A percentile compares a stretch with the other conserved stretches of the same genome.
Conservation (phyloP, 805 yeast genomes). For the Lachancea waltii region DNA sequence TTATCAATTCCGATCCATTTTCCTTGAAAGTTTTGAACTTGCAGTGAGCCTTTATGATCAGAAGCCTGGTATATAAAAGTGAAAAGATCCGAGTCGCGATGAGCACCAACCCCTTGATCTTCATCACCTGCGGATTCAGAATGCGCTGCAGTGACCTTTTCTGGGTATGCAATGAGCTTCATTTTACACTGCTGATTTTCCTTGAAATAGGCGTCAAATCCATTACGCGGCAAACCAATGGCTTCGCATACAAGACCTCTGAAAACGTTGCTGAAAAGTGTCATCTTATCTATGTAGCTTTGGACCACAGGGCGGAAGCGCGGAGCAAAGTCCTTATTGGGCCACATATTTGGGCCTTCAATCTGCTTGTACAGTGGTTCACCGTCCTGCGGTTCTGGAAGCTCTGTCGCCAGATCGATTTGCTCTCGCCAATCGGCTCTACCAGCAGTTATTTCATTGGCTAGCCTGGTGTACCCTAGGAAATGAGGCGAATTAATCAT, state of each 20-base stretch:
- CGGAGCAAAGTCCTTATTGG: constrained; percentile 38
- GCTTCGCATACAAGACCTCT: constrained; percentile 48
- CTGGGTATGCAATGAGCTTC: constrained; percentile 56
- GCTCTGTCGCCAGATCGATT: constrained; percentile 51
- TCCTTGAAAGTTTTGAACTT: constrained; percentile 50
- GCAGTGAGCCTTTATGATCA: constrained; percentile 43
- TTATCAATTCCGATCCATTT: constrained; percentile 53
- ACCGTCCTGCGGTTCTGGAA: constrained; percentile 35
- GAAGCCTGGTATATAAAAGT: constrained; percentile 57
- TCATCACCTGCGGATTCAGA: constrained; percentile 20
- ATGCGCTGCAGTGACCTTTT: constrained; percentile 7
- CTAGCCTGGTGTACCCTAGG: constrained; percentile 50
- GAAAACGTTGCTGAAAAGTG: constrained; percentile 37
- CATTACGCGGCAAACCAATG: constrained; percentile 40
- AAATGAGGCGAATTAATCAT: constrained; percentile 55
- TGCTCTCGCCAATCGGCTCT: constrained; percentile 56
- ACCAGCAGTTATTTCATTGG: constrained; percentile 51
- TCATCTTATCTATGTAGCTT: constrained; percentile 42
- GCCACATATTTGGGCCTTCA: constrained; percentile 55
- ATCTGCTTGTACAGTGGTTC: constrained; percentile 41
- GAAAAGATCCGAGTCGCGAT: constrained; percentile 57
- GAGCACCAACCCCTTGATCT: constrained; percentile 56
- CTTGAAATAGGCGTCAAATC: constrained; percentile 45
- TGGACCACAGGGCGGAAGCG: constrained; percentile 38
- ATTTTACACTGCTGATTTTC: constrained; percentile 46